Percentiles rank a stretch among this genome's conserved stretches.
These are phyloP conservation scores for Amorphotheca resinae DNA, from an alignment of 495 filamentous ascomycete genomes.

Conservation along the genomic window DNA sequence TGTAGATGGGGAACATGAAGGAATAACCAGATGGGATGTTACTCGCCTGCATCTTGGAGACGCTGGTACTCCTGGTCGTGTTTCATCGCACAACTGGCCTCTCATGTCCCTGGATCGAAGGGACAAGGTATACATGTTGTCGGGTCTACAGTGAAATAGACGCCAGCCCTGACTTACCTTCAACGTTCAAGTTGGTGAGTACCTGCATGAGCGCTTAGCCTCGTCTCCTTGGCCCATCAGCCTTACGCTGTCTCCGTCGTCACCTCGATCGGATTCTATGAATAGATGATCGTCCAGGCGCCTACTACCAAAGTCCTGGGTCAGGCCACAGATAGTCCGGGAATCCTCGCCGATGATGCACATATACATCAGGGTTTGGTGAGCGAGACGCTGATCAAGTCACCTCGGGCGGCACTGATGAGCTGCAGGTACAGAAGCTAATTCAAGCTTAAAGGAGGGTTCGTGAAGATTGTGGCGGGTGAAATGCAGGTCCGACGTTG, in stretches of 20 bases:
- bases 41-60: background rate
- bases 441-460: conserved; percentile 1
- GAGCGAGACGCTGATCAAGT: conserved; percentile 11
- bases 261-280: background rate
- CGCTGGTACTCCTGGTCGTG: background rate
- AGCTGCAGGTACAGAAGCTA: conserved; percentile 13
- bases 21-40: too few species aligned
- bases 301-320: conserved; percentile 1
- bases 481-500: conserved; percentile 10
- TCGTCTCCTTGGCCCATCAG: conserved; percentile 1
- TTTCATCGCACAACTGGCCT: background rate
- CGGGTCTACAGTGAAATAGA: conserved; percentile 5
- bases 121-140: conserved; percentile 13
- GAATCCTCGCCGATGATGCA: conserved; percentile 7
- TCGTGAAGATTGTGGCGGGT: background rate
- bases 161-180: conserved; percentile 11
- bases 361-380: background rate
- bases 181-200: conserved; percentile 10
- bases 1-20: too few species aligned
- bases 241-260: conserved; percentile 4
- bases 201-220: conserved; percentile 15
- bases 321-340: background rate
- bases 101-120: background rate
- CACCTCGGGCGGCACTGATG: conserved; percentile 1
- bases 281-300: conserved; percentile 2